phyloP scores from a whole-genome alignment of 768 basidiomycete species.

The Stropharia rugosoannulata region DNA sequence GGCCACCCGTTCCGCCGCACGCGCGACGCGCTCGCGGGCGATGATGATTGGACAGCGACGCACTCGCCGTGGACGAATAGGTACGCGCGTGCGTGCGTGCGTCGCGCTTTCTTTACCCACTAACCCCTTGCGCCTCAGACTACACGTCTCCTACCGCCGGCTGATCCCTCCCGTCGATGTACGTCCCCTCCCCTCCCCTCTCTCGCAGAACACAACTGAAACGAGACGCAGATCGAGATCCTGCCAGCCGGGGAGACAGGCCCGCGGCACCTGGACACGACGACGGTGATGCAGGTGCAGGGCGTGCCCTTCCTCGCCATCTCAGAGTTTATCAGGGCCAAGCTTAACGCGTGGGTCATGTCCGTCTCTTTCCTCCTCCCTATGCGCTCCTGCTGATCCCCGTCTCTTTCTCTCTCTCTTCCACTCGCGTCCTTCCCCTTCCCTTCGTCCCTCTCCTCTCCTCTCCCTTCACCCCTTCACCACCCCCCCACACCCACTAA shows the following conservation, averaged over 20 bases:
- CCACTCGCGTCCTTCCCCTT: no score
- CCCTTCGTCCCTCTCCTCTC: no score
- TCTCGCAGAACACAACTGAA: slow-evolving; percentile 9
- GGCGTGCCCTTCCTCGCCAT: slow-evolving; percentile 80
- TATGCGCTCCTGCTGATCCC: slow-evolving; percentile 16
- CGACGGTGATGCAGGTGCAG: slow-evolving; percentile 67
- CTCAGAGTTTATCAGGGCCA: slow-evolving; percentile 84
- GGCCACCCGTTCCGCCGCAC: slow-evolving; percentile 78
- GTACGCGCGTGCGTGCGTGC: slow-evolving; percentile 33
- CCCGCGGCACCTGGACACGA: slow-evolving; percentile 67
- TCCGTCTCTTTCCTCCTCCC: slow-evolving; percentile 33
- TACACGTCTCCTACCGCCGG: slow-evolving; percentile 75
- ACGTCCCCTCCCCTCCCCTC: slow-evolving; percentile 23
- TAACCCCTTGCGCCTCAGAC: slow-evolving; percentile 39
- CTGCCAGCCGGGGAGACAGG: slow-evolving; percentile 80
- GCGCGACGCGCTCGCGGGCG: slow-evolving; percentile 69
- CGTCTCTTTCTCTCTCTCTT: no score
- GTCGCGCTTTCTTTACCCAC: background rate
- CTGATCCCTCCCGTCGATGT: slow-evolving; percentile 80
- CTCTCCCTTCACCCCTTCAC: no score
- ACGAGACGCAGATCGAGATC: slow-evolving; percentile 67
- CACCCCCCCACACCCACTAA: no score
- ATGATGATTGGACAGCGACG: slow-evolving; percentile 61
- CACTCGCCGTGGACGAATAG: slow-evolving; percentile 88
- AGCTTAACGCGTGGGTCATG: slow-evolving; percentile 83